Evolutionary conservation across 2,329 filamentous ascomycete genomes (phyloP), one percentile per base, ranked within the genome.

Genomic region (Septoria linicola): DNA sequence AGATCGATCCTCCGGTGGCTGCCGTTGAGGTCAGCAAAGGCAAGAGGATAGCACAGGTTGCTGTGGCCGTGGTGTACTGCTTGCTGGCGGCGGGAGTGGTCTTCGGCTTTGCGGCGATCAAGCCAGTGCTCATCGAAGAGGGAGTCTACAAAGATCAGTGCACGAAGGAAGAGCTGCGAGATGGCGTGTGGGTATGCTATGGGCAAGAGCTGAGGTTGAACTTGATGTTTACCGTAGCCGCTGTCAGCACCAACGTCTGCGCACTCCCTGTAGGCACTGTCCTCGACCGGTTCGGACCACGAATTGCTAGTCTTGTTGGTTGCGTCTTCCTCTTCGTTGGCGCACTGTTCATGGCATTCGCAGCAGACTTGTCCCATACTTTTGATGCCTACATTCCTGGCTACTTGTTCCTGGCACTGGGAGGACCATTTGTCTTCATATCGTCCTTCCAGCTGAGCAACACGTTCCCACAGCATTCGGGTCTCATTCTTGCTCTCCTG

Each of bases 211-310:
- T 82, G 48, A 67, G 76, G 53, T 78, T 96, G 50, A 96, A 96
- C 68, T 75, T 96, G 59, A 95, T 95, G 88, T 96, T 96, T 75
- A 95, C 89, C 4, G 80, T 90, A 34, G 90, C 90, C 10, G 90
- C 89, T 11, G 89, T 95, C 8, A 87, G 82, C 5, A 95, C 90
- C 32, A 96, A 96, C 63, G 86, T 95, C 10, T 88, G 84, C 34
- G 90, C 91, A 10, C 77, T 96, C 5, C 88, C 90, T 2, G 83
- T 95, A 8, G 91, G 91, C 39, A 88, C 88, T 2, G 85, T 95
- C 37, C 80, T 96, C 17, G 91, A 96, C 70, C 79, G 83, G 55
- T 91, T 82, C 64, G 91, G 91, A 1, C 91, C 91, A 11, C 80
- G 87, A 49, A 77, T 88, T 3, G 87, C 87, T 62, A 86, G 88